Evolutionary conservation across 805 yeast genomes (phyloP), one percentile per base, ranked within the genome.

Genomic region (Isabelozyma rhagii): DNA sequence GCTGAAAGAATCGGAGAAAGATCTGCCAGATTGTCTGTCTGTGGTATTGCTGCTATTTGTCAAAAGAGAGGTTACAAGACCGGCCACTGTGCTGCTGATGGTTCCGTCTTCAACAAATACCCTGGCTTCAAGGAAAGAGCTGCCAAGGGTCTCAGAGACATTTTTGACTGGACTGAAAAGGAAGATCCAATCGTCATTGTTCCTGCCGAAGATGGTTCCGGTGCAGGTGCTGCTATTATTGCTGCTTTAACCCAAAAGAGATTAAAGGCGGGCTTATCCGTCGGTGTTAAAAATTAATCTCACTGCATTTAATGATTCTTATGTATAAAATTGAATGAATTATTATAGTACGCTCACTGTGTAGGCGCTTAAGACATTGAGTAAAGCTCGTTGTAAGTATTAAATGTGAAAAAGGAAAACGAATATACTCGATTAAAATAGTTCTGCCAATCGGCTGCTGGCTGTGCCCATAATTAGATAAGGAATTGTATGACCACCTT

Each of bases 161-260:
- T 93, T 60, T 89, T 89, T 64, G 93, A 77, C 57, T 93, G 97
- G 97, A 54, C 60, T 15, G 58, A 52, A n/a, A 59, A 75, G 55
- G 82, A 83, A 51, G 90, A 90, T 68, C 98, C 98, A 56, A 84
- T 94, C 63, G 72, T 79, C 55, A 83, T 92, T 58, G 89, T 86
- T 40, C 88, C 96, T 51, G 98, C 99, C 56, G 97, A 93, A 75
- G 99, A 94, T 75, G 99, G 99, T 61, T 87, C 94, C 39, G 98
- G 98, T 76, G 97, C 89, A 45, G 99, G 99, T 67, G 99, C 99
- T 49, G 99, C 98, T 47, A 81, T 93, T 61, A 93, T 94, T 72
- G 98, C 99, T 48, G 97, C 98, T 42, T 81, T 93, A 70, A 87
- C 98, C 50, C 82, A 87, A 69, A 78, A 82, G 68, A 85, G 99